A percentile compares a stretch with the other conserved stretches of the same genome.
Conservation (phyloP, 2,329 filamentous ascomycete genomes). For the Sarocladium kiliense region DNA sequence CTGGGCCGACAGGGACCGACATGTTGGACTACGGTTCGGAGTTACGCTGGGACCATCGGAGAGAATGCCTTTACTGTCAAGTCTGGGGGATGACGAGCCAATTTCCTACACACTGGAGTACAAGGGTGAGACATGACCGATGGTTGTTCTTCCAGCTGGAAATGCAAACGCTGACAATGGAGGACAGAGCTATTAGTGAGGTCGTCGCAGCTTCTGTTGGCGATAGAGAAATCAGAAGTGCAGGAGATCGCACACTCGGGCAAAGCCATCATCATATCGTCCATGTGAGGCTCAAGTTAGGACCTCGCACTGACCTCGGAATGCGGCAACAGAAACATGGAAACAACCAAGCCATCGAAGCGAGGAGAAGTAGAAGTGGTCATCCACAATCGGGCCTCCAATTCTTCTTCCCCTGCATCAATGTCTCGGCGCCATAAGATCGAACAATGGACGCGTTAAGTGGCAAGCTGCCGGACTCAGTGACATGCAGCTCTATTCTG, state of each 20-base stretch:
- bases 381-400: neutral
- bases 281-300: conserved; percentile 16
- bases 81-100: conserved; percentile 51
- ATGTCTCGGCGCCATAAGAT: conserved; percentile 1
- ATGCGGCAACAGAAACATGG: neutral
- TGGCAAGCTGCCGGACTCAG: neutral
- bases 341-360: neutral
- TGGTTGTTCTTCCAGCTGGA: neutral
- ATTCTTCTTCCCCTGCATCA: neutral
- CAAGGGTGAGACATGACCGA: conserved; percentile 50
- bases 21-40: conserved; percentile 64
- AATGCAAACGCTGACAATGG: conserved; percentile 6
- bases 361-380: no score
- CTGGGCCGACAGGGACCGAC: conserved; percentile 61
- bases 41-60: conserved; percentile 37
- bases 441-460: neutral
- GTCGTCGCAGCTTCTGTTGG: conserved; percentile 57
- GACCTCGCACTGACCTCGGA: neutral
- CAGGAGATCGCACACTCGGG: conserved; percentile 56
- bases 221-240: conserved; percentile 58
- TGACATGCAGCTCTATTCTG: neutral
- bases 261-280: conserved; percentile 63
- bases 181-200: conserved; percentile 63
- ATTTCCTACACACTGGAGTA: conserved; percentile 68
- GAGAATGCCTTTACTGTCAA: conserved; percentile 49